phyloP scores from a whole-genome alignment of 164 flowering plant genomes.

The Vitis amurensis region DNA sequence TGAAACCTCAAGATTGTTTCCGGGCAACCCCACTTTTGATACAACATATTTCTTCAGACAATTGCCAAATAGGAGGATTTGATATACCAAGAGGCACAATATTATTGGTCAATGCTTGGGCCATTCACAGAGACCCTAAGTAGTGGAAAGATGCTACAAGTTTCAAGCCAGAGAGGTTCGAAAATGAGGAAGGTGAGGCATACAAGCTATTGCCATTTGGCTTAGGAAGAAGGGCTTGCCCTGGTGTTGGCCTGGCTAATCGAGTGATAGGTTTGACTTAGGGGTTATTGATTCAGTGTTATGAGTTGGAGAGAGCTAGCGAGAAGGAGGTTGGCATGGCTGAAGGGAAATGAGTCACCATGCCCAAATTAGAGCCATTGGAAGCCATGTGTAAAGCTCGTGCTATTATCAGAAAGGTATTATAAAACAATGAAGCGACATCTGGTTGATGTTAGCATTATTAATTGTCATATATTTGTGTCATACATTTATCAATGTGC shows the following conservation, averaged over 20 bases:
- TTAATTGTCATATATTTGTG: too few species aligned
- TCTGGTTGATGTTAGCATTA: too few species aligned
- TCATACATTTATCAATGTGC: too few species aligned
- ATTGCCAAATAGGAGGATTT: slow-evolving; percentile 2
- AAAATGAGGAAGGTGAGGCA: not conserved
- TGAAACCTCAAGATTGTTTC: slow-evolving; percentile 5
- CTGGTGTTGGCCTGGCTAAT: not conserved
- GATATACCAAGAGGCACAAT: slow-evolving; percentile 7
- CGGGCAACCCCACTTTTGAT: slow-evolving; percentile 7
- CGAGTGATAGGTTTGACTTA: not conserved
- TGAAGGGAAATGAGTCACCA: too few species aligned
- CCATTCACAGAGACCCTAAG: slow-evolving; percentile 1
- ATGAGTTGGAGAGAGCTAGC: too few species aligned
- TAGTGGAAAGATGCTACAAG: slow-evolving; percentile 6
- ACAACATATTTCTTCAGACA: slow-evolving; percentile 4
- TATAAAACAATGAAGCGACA: too few species aligned
- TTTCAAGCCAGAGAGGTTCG: slow-evolving; percentile 13
- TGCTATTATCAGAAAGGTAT: too few species aligned
- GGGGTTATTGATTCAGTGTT: slow-evolving; percentile 1
- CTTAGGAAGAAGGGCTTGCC: slow-evolving; percentile 9
- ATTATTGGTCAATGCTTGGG: not conserved
- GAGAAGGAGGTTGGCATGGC: too few species aligned
- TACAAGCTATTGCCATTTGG: slow-evolving; percentile 8
- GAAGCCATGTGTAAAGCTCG: too few species aligned
- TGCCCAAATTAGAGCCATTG: too few species aligned